Percentiles rank a stretch among this genome's conserved stretches.
Evolutionary conservation across 495 filamentous ascomycete species (phyloP).

Genomic region (Talaromyces adpressus): DNA sequence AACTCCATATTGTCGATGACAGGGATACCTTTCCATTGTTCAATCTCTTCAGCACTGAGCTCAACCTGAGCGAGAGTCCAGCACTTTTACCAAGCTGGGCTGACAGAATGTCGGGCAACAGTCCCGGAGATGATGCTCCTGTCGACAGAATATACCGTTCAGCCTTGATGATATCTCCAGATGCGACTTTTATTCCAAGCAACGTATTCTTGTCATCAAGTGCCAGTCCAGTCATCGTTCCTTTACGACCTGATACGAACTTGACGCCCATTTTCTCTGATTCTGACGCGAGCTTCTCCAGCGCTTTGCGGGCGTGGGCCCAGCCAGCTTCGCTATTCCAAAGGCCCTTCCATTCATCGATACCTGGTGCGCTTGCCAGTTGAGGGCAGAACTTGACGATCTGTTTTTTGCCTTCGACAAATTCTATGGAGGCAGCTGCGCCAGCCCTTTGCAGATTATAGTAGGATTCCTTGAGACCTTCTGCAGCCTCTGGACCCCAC

Average conservation of each 20-base stretch:
- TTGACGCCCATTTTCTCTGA: conserved; percentile 28
- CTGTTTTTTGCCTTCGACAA: conserved; percentile 3
- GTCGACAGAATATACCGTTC: conserved; percentile 5
- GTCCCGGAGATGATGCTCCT: conserved; percentile 1
- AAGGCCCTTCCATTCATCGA: conserved; percentile 20
- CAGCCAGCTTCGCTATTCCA: conserved; percentile 32
- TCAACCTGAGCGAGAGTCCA: conserved; percentile 36
- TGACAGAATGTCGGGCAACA: conserved; percentile 6
- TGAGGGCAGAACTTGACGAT: conserved; percentile 4
- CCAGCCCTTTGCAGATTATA: conserved; percentile 1
- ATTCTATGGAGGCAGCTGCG: not conserved
- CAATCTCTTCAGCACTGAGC: conserved; percentile 32
- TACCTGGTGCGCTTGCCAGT: conserved; percentile 1
- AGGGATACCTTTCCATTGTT: conserved; percentile 30
- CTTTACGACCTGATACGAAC: conserved; percentile 23
- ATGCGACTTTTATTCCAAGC: conserved; percentile 3
- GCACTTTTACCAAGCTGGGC: conserved; percentile 15
- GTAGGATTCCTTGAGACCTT: conserved; percentile 4
- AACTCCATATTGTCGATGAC: conserved; percentile 33
- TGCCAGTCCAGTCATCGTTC: conserved; percentile 5
- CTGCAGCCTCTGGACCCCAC: not conserved
- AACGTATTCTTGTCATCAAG: not conserved
- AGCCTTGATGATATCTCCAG: conserved; percentile 2
- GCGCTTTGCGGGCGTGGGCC: conserved; percentile 29
- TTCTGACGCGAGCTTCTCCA: conserved; percentile 26